These are phyloP conservation scores for Phanerochaete carnosa DNA, from an alignment of 768 basidiomycete species.

Conservation along the genomic window DNA sequence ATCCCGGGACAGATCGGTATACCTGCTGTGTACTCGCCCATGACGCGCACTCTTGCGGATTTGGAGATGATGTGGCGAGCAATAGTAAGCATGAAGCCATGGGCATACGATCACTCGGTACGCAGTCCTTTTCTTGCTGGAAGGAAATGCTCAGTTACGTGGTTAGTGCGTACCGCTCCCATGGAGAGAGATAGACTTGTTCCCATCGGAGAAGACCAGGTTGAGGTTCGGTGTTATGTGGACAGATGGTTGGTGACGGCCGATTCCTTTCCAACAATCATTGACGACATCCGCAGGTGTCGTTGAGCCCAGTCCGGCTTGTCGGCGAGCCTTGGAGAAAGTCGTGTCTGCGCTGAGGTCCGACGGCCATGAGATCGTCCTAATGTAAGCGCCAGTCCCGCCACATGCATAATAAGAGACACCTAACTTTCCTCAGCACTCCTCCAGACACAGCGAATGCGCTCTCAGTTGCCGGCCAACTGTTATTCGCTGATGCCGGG, in stretches of 20 bases:
- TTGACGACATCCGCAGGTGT: constrained; percentile 19
- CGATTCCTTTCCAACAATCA: background rate
- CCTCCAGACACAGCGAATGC: constrained; percentile 25
- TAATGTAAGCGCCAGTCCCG: constrained; percentile 27
- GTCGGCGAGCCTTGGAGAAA: constrained; percentile 35
- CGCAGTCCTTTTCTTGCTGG: constrained; percentile 5
- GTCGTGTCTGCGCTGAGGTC: constrained; percentile 30
- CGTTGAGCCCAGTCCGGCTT: constrained; percentile 37
- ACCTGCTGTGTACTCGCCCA: constrained; percentile 36
- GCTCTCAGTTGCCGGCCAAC: constrained; percentile 18
- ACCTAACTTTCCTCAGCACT: constrained; percentile 20
- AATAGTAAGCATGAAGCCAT: constrained; percentile 38
- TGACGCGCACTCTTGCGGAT: constrained; percentile 42
- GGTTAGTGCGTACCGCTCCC: constrained; percentile 39
- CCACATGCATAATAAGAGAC: background rate
- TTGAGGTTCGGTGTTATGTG: constrained; percentile 40
- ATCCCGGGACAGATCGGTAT: constrained; percentile 42
- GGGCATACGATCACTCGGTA: constrained; percentile 42
- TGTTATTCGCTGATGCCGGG: constrained; percentile 22
- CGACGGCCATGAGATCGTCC: constrained; percentile 37
- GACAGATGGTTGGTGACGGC: constrained; percentile 34
- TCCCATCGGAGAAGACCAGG: constrained; percentile 20
- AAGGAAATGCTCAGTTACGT: background rate
- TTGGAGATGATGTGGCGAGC: constrained; percentile 43
- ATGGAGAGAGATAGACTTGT: constrained; percentile 34